Evolutionary conservation across 78 protist species (phyloP), one percentile per base, ranked within the genome.

Genomic region (Dictyostelium capitatum): DNA sequence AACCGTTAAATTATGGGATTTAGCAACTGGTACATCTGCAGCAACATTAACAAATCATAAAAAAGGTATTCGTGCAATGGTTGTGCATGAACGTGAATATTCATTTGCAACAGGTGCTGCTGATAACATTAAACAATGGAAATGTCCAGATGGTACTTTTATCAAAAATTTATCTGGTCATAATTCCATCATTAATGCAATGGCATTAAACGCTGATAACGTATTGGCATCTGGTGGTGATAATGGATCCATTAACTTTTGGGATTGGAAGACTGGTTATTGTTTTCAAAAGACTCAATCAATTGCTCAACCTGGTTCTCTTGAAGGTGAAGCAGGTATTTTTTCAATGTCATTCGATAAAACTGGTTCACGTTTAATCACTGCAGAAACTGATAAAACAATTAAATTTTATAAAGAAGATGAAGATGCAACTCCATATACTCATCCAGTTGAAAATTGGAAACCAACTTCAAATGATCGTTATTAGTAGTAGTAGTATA

Each of bases 41-140:
- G 54, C 87, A 6, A 89, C 95, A 6, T 93, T 99, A 19, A 99
- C 99, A 17, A 96, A 99, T 72, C 99, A 99, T 97, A 99, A 99
- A 97, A 98, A 98, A 89, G 11, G 96, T 37, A 97, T 99, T 4
- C 91, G 99, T 9, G 85, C 97, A 20, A 2, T 97, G 15, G 95
- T 74, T 1, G 23, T 95, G 28, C 99, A 98, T 82, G 99, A 97
- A 11, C 48, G 8, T n/a, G 99, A 99, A 83, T 98, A 89, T 46
- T 74, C 99, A 28, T 98, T 99, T 41, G 99, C 95, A 3, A 59
- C 99, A 0, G 99, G 89, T 6, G 75, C 97, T 20, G 89, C 99
- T 6, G 99, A 99, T 92, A 96, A 97, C 79, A 87, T 99, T 79
- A 99, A 98, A 74, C 97, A 99, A 90, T 99, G 99, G 99, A 80